These are phyloP conservation scores for Fragilariopsis cylindrus DNA, from an alignment of 108 stramenopile genomes.

Conservation along the genomic window DNA sequence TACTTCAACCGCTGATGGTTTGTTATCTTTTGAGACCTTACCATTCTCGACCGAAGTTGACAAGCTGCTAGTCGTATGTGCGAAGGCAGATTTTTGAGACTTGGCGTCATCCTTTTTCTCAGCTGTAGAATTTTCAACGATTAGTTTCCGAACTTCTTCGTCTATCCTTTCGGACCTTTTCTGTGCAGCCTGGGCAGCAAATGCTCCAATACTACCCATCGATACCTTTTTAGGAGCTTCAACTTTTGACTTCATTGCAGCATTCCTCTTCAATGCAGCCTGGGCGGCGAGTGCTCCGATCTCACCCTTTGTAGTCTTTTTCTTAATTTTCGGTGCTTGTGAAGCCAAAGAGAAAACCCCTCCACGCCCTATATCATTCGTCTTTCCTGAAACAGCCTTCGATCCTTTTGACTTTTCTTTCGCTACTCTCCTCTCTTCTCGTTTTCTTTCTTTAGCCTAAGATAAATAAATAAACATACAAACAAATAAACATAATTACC, in stretches of 20 bases:
- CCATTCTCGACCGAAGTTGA: not conserved
- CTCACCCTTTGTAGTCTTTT: constrained; percentile 2
- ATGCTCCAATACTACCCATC: not conserved
- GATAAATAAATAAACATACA: not conserved
- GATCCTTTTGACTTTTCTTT: constrained; percentile 20
- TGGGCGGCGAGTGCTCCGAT: constrained; percentile 8
- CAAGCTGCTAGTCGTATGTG: not conserved
- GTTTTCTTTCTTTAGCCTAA: constrained; percentile 35
- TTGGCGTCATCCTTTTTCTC: not conserved
- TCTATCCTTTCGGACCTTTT: constrained; percentile 1
- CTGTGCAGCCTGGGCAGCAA: constrained; percentile 16
- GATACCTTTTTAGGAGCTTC: not conserved
- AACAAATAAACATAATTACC: not conserved
- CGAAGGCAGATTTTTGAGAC: not conserved
- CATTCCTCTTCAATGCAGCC: constrained; percentile 14
- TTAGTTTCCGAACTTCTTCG: not conserved
- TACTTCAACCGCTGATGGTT: not conserved
- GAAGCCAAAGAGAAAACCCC: not conserved
- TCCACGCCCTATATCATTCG: not conserved
- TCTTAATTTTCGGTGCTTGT: not conserved
- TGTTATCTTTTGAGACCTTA: not conserved
- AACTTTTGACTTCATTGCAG: not conserved
- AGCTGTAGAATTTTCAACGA: not conserved
- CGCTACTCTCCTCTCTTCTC: constrained; percentile 25
- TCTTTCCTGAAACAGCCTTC: not conserved